These are phyloP conservation scores for Linaria vulgaris DNA, from an alignment of 257 asterid species.

Conservation along the genomic window DNA sequence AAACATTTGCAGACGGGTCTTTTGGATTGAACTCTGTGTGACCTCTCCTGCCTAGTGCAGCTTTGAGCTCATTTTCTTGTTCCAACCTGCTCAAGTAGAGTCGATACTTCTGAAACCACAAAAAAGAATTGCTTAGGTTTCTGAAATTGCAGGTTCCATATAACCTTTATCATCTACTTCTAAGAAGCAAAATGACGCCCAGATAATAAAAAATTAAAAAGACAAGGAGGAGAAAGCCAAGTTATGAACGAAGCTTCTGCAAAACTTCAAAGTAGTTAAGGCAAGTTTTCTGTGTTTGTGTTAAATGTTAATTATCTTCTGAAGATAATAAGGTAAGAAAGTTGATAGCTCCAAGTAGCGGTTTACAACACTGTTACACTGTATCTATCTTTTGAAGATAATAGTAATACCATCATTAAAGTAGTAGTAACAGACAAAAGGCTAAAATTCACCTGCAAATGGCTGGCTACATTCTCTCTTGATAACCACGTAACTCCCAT, in stretches of 20 bases:
- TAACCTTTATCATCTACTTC: not conserved
- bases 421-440: not conserved
- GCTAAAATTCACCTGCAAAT: constrained; percentile 64
- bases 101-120: constrained; percentile 66
- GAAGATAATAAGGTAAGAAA: not conserved
- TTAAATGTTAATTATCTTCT: not conserved
- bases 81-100: constrained; percentile 77
- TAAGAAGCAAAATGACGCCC: too few species aligned
- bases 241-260: not conserved
- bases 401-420: not conserved
- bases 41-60: constrained; percentile 43
- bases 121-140: constrained; percentile 23
- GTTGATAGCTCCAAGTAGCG: not conserved
- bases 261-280: not conserved
- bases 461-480: constrained; percentile 91
- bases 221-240: not conserved
- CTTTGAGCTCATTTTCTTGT: constrained; percentile 57
- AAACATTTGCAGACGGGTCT: constrained; percentile 34
- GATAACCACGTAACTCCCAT: constrained; percentile 92
- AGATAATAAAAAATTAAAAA: not conserved
- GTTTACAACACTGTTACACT: not conserved
- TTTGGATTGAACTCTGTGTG: constrained; percentile 35
- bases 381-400: not conserved
- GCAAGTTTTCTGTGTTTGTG: not conserved
- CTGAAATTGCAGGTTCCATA: not conserved